Evolutionary conservation across 352 stramenopile genomes (phyloP).

Genomic region (Globisporangium spinosum): DNA sequence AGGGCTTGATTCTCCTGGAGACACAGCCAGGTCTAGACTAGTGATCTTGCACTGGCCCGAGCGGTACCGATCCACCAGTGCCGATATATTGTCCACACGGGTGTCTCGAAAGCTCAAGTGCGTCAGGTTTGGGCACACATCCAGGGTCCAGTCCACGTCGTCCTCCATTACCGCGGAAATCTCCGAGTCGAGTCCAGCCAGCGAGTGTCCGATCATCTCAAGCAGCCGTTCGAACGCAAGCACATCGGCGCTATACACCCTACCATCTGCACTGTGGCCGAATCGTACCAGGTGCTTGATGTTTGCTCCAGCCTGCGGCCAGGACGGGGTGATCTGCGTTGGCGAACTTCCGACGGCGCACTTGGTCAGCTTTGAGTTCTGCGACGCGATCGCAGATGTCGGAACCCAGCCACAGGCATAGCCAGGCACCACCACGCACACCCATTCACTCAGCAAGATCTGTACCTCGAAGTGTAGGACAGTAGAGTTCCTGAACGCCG

Average conservation of each 20-base stretch:
- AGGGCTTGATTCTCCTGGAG: background rate
- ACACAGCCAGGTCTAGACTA: background rate
- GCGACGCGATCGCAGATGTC: background rate
- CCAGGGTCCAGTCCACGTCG: background rate
- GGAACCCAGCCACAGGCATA: background rate
- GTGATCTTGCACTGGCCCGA: conserved; percentile 3
- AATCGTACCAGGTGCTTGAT: background rate
- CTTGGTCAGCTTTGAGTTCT: background rate
- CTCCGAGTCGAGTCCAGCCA: background rate
- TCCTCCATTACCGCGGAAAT: background rate
- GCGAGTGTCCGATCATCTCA: background rate
- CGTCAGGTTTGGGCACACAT: background rate
- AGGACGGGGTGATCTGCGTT: background rate
- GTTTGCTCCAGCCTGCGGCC: background rate
- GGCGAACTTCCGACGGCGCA: background rate
- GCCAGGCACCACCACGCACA: background rate
- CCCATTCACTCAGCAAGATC: conserved; percentile 1
- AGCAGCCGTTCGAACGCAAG: background rate
- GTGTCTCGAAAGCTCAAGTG: background rate
- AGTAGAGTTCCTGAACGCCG: no score
- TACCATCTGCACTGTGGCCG: background rate
- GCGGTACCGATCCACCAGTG: background rate
- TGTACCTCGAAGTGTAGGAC: background rate
- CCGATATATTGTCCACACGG: background rate
- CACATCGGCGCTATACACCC: background rate